A percentile compares a stretch with the other conserved stretches of the same genome.
phyloP scores from a whole-genome alignment of 2,329 filamentous ascomycete genomes.

The Thelonectria discophora region DNA sequence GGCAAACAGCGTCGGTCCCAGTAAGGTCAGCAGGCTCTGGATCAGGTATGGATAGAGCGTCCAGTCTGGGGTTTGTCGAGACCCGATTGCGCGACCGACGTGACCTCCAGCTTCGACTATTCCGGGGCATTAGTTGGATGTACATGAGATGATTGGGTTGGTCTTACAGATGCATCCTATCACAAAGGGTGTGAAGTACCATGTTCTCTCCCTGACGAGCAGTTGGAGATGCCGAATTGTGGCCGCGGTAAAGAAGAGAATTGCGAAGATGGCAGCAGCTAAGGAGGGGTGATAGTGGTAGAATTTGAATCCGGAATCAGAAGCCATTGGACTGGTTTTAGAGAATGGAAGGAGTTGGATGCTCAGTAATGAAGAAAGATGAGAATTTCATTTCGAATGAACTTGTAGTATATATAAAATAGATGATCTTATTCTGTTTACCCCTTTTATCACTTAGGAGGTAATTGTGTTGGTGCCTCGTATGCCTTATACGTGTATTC shows the following conservation, averaged over 20 bases:
- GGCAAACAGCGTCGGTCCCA: conserved; percentile 58
- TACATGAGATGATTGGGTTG: neutral
- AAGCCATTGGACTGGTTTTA: neutral
- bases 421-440: neutral
- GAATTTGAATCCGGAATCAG: neutral
- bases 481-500: neutral
- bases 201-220: neutral
- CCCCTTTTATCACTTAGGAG: neutral
- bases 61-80: neutral
- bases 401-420: neutral
- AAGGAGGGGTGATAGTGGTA: neutral
- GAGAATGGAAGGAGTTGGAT: neutral
- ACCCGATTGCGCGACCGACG: neutral
- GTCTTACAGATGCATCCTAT: neutral
- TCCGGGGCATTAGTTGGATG: neutral
- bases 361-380: no score
- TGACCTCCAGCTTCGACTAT: neutral
- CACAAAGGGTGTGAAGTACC: neutral
- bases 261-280: neutral
- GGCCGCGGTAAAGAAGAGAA: neutral
- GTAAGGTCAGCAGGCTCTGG: conserved; percentile 54
- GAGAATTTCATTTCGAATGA: neutral
- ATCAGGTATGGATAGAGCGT: conserved; percentile 31
- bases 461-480: neutral
- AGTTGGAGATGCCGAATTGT: neutral